Evolutionary conservation across 106 monocot species (phyloP), one percentile per base, ranked within the genome.

Genomic region (Dioscorea alata): DNA sequence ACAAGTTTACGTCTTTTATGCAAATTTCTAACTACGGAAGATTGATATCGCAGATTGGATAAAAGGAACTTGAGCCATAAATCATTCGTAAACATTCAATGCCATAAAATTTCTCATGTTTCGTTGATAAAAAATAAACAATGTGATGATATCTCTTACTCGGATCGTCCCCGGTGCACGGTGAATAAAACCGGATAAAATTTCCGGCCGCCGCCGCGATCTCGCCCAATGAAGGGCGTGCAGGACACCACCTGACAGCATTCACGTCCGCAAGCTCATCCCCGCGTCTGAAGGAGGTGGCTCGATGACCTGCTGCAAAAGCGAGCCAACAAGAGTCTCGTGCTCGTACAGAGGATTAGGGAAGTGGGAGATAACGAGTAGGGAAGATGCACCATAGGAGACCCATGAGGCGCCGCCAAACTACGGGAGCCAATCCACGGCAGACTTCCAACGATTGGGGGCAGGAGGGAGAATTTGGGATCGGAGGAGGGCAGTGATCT

Each of bases 371-470:
- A 96, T 71, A 12, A 86, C 88, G 49, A 92, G 72, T 68, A 96
- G 75, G 32, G 84, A 86, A 13, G 76, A 73, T 13, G 96, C 96
- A 32, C 84, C 96, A 56, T 84, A 89, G 31, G 96, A 91, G 62
- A 96, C 79, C 91, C 91, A 96, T 9, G 96, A 77, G 75, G 80
- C 68, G 23, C 96, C 96, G 22, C 73, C 86, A 74, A 91, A 85
- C 62, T 89, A 88, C 19, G 71, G 73, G 16, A 96, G 79, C 73
- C 81, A 96, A 75, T 91, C 91, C 72, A 92, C 59, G 24, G 96
- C 79, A n/a, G 89, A 84, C 13, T 23, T 48, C 42, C 81, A 69
- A 66, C 70, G 80, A 62, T 83, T 89, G 19, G 91, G 88, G 13
- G 89, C 77, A 12, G 96, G 82, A 17, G 86, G 84, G 20, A 96